Conservation (phyloP, 257 asterid genomes). For the Solanum etuberosum region DNA sequence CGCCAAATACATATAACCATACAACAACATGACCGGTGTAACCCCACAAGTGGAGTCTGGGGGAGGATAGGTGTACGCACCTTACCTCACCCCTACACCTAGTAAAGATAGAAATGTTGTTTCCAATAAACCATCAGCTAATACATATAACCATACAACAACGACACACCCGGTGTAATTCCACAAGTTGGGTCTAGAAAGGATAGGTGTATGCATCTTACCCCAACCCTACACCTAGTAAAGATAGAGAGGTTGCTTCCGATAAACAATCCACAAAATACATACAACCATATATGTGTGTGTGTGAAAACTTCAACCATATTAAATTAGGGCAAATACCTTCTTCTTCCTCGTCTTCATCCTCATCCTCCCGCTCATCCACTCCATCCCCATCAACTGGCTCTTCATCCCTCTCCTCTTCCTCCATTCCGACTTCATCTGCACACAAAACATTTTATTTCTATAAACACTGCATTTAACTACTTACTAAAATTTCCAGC, state of each 20-base stretch:
- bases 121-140: neutral
- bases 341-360: conserved; percentile 83
- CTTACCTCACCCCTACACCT: neutral
- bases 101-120: neutral
- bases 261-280: neutral
- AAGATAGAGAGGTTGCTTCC: neutral
- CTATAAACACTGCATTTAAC: neutral
- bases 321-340: conserved; percentile 19
- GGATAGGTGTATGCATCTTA: neutral
- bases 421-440: conserved; percentile 63
- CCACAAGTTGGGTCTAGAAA: neutral
- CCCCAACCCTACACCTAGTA: neutral
- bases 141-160: neutral
- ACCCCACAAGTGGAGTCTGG: neutral
- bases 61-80: neutral
- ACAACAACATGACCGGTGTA: neutral
- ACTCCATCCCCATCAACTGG: conserved; percentile 34
- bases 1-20: neutral
- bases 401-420: conserved; percentile 71
- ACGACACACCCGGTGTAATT: neutral
- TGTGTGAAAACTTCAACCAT: neutral
- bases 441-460: neutral
- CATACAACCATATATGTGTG: neutral
- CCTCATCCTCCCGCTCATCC: conserved; percentile 47
- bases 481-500: neutral